phyloP scores from a whole-genome alignment of 495 filamentous ascomycete species.

The Emericellopsis terricola region DNA sequence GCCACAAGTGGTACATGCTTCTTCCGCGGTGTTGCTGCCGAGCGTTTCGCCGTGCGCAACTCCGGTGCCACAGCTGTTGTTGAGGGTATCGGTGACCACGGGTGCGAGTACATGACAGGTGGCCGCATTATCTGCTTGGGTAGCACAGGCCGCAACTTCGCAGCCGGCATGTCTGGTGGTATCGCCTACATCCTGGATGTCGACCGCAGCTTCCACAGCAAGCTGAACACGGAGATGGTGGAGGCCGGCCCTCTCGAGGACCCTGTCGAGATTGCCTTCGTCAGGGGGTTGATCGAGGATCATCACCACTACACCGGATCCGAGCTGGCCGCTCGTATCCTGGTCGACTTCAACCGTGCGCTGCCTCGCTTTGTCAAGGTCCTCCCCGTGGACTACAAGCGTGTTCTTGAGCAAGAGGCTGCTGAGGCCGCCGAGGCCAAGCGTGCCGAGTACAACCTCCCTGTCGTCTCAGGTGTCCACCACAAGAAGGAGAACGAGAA shows the following conservation, averaged over 20 bases:
- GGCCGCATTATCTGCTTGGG: constrained; percentile 84
- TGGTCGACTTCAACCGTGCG: constrained; percentile 93
- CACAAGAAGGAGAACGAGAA: constrained; percentile 42
- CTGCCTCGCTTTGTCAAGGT: constrained; percentile 89
- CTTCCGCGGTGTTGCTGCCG: constrained; percentile 95
- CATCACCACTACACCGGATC: constrained; percentile 99
- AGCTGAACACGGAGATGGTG: constrained; percentile 98
- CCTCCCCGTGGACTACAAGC: constrained; percentile 93
- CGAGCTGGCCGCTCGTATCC: constrained; percentile 83
- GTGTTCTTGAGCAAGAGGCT: constrained; percentile 72
- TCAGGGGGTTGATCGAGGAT: constrained; percentile 90
- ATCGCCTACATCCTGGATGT: constrained; percentile 95
- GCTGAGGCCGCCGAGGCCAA: constrained; percentile 72
- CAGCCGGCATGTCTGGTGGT: constrained; percentile 97
- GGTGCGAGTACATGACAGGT: constrained; percentile 99
- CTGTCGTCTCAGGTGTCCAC: constrained; percentile 54
- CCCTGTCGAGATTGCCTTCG: constrained; percentile 78
- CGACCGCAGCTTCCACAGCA: constrained; percentile 77
- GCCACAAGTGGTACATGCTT: constrained; percentile 86
- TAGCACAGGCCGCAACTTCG: constrained; percentile 95
- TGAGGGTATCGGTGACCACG: constrained; percentile 94
- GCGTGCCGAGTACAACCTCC: constrained; percentile 62
- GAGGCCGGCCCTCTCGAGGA: constrained; percentile 80
- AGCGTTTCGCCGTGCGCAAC: constrained; percentile 97
- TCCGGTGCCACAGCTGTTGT: constrained; percentile 93